Percentiles rank a stretch among this genome's conserved stretches.
Evolutionary conservation across 1,139 yeast genomes (phyloP).

Genomic region (Nakaseomyces bracarensis): DNA sequence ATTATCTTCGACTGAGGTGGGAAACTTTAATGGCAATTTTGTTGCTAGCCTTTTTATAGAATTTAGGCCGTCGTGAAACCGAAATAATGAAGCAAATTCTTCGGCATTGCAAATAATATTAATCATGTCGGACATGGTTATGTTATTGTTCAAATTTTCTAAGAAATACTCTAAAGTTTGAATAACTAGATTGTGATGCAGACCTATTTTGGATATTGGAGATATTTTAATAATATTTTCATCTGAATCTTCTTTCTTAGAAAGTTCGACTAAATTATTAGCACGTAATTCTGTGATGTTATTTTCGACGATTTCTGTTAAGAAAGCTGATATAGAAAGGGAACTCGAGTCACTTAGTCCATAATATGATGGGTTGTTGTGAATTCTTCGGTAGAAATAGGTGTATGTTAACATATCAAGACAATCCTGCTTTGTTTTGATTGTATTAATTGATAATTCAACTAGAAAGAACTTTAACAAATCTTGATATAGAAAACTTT

Average conservation of each 20-base stretch:
- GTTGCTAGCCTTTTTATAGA: slow-evolving; percentile 45
- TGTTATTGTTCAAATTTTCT: slow-evolving; percentile 43
- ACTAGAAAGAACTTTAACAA: slow-evolving; percentile 61
- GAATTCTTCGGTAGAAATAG: slow-evolving; percentile 71
- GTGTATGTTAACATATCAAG: slow-evolving; percentile 86
- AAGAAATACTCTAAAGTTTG: slow-evolving; percentile 54
- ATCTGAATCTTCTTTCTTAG: slow-evolving; percentile 33
- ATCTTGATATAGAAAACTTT: slow-evolving; percentile 55
- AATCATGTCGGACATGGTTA: slow-evolving; percentile 54
- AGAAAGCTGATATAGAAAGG: slow-evolving; percentile 64
- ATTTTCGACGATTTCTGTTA: slow-evolving; percentile 78
- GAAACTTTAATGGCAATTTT: slow-evolving; percentile 53
- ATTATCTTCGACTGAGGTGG: slow-evolving; percentile 36
- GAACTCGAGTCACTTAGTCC: slow-evolving; percentile 60
- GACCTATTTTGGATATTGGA: slow-evolving; percentile 44
- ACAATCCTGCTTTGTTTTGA: slow-evolving; percentile 71
- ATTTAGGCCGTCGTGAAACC: slow-evolving; percentile 51
- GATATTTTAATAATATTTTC: slow-evolving; percentile 34
- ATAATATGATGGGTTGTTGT: slow-evolving; percentile 80
- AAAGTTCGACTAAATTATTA: slow-evolving; percentile 54
- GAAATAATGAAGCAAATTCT: slow-evolving; percentile 59
- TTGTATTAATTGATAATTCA: slow-evolving; percentile 61
- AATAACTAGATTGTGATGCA: slow-evolving; percentile 60
- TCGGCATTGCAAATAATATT: slow-evolving; percentile 53
- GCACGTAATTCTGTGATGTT: slow-evolving; percentile 57